Evolutionary conservation across 2,329 filamentous ascomycete species (phyloP), one percentile per base, ranked within the genome.

Genomic region (Salinomyces thailandicus): DNA sequence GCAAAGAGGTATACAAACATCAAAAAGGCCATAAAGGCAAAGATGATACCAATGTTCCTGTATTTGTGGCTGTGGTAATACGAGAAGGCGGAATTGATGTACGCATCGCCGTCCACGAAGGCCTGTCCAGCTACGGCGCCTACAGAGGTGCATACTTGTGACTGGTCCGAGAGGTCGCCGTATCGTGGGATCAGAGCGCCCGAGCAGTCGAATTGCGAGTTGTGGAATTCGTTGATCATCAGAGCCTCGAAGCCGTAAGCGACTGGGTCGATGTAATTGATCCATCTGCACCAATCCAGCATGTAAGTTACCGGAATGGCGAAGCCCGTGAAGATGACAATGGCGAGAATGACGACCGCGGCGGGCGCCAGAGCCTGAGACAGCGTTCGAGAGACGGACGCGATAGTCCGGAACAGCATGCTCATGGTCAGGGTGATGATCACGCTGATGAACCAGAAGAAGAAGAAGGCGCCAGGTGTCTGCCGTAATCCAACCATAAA

Each of bases 401-500:
- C 85, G 45, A 93, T 83, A 5, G 77, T 81, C 33, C 85, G 75
- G 72, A 93, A 93, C 44, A 89, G 72, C 77, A 85, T 87, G 32
- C 81, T 86, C 82, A 91, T 91, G 45, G 74, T 70, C 51, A 93
- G 49, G 0, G 83, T 83, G 1, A 77, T 77, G 40, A 72, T 57
- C 61, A 89, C 85, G 2, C 77, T 80, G 53, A 89, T 73, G 35
- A 94, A 66, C 39, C 85, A 60, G 70, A 85, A 93, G 63, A 85
- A 81, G 69, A 94, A 94, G 68, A 91, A 94, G 0, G 78, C 62
- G 2, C 79, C 81, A 0, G 82, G 66, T 44, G 81, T 77, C 35
- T 85, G 72, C 37, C 81, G 74, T 18, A 95, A 66, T 45, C 86
- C 81, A 0, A 83, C 81, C 75, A 95, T 79, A 61, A 94, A 94